Evolutionary conservation across 805 yeast species (phyloP).

Genomic region (Priceomyces carsonii): DNA sequence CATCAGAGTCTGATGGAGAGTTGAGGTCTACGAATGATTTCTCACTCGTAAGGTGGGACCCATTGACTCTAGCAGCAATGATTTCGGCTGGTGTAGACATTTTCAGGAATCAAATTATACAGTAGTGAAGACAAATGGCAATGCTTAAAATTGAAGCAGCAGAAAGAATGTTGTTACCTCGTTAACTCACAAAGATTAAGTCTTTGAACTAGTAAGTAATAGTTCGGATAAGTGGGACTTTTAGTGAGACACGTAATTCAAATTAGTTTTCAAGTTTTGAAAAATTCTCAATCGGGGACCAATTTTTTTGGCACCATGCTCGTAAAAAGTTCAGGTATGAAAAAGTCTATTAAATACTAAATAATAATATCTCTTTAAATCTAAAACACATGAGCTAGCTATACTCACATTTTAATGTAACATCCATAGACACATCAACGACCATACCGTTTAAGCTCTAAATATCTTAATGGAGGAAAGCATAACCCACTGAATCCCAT

Average conservation of each 20-base stretch:
- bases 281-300: constrained; percentile 2
- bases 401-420: too few relatives aligned
- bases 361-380: too few relatives aligned
- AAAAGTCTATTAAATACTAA: too few relatives aligned
- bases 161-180: too few relatives aligned
- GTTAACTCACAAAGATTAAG: too few relatives aligned
- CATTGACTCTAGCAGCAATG: constrained; percentile 43
- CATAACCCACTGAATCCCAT: constrained; percentile 67
- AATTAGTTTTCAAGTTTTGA: constrained; percentile 3
- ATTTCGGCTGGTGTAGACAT: constrained; percentile 52
- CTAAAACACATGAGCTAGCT: too few relatives aligned
- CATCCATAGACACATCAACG: too few relatives aligned
- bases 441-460: constrained; percentile 56
- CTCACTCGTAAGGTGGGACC: constrained; percentile 10
- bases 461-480: constrained; percentile 66
- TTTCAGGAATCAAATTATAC: constrained; percentile 9
- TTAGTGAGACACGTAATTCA: constrained; percentile 4
- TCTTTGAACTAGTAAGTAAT: too few relatives aligned
- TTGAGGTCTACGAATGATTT: not conserved
- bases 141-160: constrained; percentile 22
- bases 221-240: too few relatives aligned
- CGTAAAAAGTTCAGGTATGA: too few relatives aligned
- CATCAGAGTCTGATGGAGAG: constrained; percentile 16
- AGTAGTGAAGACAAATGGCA: constrained; percentile 15
- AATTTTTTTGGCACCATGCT: too few relatives aligned